Evolutionary conservation across 768 basidiomycete species (phyloP), one percentile per base, ranked within the genome.

Genomic region (Pleurotus salmoneostramineus): DNA sequence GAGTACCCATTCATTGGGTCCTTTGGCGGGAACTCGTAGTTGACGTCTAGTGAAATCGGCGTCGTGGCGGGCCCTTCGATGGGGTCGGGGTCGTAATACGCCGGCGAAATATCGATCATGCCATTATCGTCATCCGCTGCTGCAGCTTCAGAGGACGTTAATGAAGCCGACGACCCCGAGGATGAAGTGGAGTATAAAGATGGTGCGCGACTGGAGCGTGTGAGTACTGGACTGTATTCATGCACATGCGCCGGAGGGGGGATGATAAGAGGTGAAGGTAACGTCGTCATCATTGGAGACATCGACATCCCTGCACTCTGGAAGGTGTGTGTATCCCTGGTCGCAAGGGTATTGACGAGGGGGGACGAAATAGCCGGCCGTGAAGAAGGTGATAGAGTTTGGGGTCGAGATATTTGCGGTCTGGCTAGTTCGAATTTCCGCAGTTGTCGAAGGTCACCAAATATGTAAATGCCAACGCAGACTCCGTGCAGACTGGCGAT

Each of bases 371-470:
- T 51, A 36, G 50, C 59, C 46, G 69, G 59, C 48, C 69, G 65
- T 15, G 59, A 56, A 15, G 64, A 61, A 36, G 57, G 60, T 15
- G 70, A 67, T 37, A 79, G 60, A 0, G 74, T 74, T 54, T 72
- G 68, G 27, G 79, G 77, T 54, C 76, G 77, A 0, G 86, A 85
- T 61, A 88, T 85, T 11, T 81, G 71, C 7, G 89, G 89, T 17
- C 88, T 77, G 3, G 82, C 69, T n/a, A 92, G 83, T 67, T 91
- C 90, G 64, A 91, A 91, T 61, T 83, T 86, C 62, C 87, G 83
- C 15, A 92, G 77, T 64, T 92, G 90, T 6, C 90, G 77, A 15
- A 91, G 74, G 69, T 92, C 90, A 6, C 90, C 90, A 63, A 91
- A 90, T 33, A 91, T 66, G 66, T 91, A 92, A 4, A 92, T 82